These are phyloP conservation scores for Westerdykella ornata DNA, from an alignment of 2,329 filamentous ascomycete species.

Conservation along the genomic window DNA sequence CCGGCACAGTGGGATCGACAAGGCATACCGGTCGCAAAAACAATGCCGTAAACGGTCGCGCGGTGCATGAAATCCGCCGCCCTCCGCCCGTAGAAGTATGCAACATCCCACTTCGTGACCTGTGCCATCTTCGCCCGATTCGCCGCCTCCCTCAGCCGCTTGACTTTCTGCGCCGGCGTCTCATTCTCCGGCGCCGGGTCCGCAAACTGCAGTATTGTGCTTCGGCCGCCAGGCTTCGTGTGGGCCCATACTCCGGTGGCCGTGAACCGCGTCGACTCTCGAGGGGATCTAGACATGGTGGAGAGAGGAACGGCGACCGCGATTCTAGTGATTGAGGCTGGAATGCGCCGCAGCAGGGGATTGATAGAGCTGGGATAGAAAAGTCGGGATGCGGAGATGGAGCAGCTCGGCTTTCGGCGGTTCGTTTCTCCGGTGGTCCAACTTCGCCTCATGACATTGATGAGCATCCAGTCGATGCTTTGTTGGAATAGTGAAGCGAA, in stretches of 20 bases:
- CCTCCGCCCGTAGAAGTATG: constrained; percentile 33
- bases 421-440: constrained; percentile 5
- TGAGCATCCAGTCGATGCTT: too few species aligned
- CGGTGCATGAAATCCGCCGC: constrained; percentile 56
- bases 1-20: constrained; percentile 10
- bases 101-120: constrained; percentile 48
- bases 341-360: constrained; percentile 17
- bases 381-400: constrained; percentile 31
- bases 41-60: constrained; percentile 53
- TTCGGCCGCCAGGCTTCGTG: constrained; percentile 49
- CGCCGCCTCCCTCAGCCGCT: constrained; percentile 46
- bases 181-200: constrained; percentile 42
- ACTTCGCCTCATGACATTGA: too few species aligned
- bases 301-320: background rate
- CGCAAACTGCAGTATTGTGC: constrained; percentile 37
- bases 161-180: constrained; percentile 50
- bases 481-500: too few species aligned
- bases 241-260: constrained; percentile 63
- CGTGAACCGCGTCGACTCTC: constrained; percentile 74
- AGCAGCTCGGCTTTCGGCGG: constrained; percentile 4
- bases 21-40: constrained; percentile 52
- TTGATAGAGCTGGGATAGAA: constrained; percentile 26
- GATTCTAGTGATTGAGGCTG: constrained; percentile 6
- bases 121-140: constrained; percentile 44
- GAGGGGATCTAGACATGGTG: constrained; percentile 59